Evolutionary conservation across 257 asterid species (phyloP).

Genomic region (Scutellaria galericulata): DNA sequence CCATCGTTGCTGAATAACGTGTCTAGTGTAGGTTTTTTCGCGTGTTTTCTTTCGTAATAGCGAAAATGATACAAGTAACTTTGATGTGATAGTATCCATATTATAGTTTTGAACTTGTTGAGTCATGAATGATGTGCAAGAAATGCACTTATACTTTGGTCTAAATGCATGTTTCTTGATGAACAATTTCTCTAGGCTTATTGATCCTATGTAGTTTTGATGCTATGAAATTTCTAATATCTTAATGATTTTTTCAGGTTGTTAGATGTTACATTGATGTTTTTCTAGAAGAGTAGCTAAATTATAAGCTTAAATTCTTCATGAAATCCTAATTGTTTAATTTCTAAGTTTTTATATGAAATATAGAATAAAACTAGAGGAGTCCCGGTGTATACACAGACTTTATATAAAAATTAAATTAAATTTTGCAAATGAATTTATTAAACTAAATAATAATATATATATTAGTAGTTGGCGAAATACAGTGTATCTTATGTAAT

Average conservation of each 20-base stretch:
- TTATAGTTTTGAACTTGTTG: background rate
- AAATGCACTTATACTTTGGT: background rate
- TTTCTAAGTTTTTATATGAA: no score
- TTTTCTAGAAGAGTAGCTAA: background rate
- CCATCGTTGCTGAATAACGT: background rate
- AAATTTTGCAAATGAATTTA: no score
- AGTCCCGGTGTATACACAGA: no score
- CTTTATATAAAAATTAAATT: no score
- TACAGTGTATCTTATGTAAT: no score
- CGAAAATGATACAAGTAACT: background rate
- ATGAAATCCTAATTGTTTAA: no score
- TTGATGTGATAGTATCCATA: background rate
- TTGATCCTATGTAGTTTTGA: background rate
- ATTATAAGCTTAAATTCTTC: no score
- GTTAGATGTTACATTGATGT: no score
- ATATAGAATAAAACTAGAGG: no score
- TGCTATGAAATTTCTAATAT: background rate
- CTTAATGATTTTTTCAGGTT: background rate
- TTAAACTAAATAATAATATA: no score
- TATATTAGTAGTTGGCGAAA: no score
- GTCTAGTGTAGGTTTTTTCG: background rate
- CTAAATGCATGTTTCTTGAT: slow-evolving; percentile 2
- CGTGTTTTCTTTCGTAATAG: background rate
- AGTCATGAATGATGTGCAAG: background rate
- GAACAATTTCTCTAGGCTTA: background rate